Evolutionary conservation across 2,329 filamentous ascomycete species (phyloP), one percentile per base, ranked within the genome.

Genomic region (Aspergillus pseudonomiae): DNA sequence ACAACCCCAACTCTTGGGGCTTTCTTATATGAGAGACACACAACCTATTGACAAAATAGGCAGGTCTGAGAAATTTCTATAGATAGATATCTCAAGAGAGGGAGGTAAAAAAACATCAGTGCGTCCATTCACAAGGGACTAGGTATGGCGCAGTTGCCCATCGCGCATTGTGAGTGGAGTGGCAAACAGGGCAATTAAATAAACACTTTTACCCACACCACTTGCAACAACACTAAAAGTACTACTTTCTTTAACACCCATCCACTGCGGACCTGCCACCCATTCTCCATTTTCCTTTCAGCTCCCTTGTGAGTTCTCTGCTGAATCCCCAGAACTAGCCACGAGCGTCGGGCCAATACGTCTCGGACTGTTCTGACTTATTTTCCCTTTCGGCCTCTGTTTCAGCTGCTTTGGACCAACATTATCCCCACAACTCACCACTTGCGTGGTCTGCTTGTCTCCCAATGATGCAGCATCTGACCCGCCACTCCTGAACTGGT

Each of bases 401-500:
- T 61, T 67, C 64, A 67, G 65, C 65, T 66, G 65, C 45, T 55
- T 58, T 59, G 34, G 55, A 39, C 50, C 50, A 28, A 39, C 41
- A 46, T 52, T 52, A n/a, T 41, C 50, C 60, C 63, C 63, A 61
- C 60, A 36, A 57, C 57, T 60, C 61, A 61, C 60, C 58, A 48
- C 64, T 65, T 63, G 64, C 59, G 56, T 65, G 55, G 58, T 43
- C 62, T 64, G 57, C 34, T 68, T 69, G 70, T 68, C 63, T 65
- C 65, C 70, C 63, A 60, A 57, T 64, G 64, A 70, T 70, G 73
- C 70, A 73, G 69, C 70, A 73, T 69, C 57, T 66, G 70, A 69
- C 70, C 68, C 73, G 67, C 73, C 69, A 73, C 68, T 75, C 70
- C 59, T 66, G 65, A 74, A 72, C 67, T 70, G 68, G 71, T 59